phyloP scores from a whole-genome alignment of 192 early-diverging fungal genomes.

The Coemansia sp. region DNA sequence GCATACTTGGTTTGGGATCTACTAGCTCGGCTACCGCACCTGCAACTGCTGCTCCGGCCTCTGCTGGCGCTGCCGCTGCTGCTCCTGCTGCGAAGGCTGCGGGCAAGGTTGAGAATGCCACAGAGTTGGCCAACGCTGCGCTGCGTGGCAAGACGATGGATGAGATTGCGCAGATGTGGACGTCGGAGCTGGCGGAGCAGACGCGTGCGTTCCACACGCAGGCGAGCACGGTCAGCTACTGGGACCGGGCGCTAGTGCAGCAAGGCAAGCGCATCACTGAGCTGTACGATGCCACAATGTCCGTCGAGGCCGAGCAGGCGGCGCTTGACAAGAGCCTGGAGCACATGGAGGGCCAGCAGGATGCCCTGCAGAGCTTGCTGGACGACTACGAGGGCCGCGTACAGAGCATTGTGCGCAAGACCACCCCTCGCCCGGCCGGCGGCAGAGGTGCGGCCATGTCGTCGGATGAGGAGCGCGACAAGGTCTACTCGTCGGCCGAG shows the following conservation, averaged over 20 bases:
- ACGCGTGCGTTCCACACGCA: slow-evolving; percentile 83
- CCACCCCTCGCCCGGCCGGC: slow-evolving; percentile 52
- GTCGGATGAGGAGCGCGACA: slow-evolving; percentile 84
- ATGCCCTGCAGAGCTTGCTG: slow-evolving; percentile 72
- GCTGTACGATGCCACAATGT: slow-evolving; percentile 70
- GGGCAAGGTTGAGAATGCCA: slow-evolving; percentile 59
- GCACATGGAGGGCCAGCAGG: slow-evolving; percentile 85
- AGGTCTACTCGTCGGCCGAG: slow-evolving; percentile 82
- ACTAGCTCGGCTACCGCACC: not conserved
- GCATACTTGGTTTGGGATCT: not conserved
- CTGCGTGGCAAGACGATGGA: slow-evolving; percentile 75
- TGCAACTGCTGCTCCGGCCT: not conserved
- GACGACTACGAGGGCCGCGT: slow-evolving; percentile 71
- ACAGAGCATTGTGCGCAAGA: slow-evolving; percentile 54
- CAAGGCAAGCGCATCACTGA: slow-evolving; percentile 78
- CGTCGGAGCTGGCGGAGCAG: slow-evolving; percentile 71
- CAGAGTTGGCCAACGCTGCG: slow-evolving; percentile 31
- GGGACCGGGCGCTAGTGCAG: slow-evolving; percentile 84
- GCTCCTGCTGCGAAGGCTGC: slow-evolving; percentile 9
- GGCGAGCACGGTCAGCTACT: slow-evolving; percentile 77
- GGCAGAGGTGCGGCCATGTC: slow-evolving; percentile 40
- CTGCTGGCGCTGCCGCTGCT: not conserved
- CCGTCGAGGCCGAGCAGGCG: slow-evolving; percentile 70
- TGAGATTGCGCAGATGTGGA: slow-evolving; percentile 91
- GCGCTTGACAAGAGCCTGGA: slow-evolving; percentile 83